Base-by-base conservation (phyloP, 1,139 yeast genomes). In the Taphrina populina region DNA sequence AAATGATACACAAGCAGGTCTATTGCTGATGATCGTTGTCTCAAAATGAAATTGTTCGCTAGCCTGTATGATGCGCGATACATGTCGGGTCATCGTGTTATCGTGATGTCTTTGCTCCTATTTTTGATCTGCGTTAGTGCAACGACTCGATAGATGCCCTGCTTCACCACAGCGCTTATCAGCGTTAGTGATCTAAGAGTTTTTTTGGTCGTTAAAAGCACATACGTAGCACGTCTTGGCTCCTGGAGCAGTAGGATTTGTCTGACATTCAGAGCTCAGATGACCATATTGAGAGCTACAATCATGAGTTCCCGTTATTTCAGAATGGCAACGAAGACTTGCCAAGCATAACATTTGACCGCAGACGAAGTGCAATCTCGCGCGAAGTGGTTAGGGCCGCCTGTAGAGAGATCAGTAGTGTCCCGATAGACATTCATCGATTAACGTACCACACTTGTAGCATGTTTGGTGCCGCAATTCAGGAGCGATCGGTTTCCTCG, bases 371-470 rank as follows among this genome's bases (percentile, higher is more conserved):
- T 43, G 19, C 47, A 43, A 29, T 43, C 47, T 13, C 32, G 29
- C 10, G 47, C 47, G 17, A 30, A 43, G 27, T 43, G 47, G 29
- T 43, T 43, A n/a, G 47, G 47, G 8, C 47, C 47, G 21, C 47
- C 47, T 43, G 17, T 7, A 17, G 19, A 26, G n/a, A 7, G 3
- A 23, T 13, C 13, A n/a, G n/a, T n/a, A n/a, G n/a, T n/a, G n/a
- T n/a, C n/a, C n/a, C n/a, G n/a, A n/a, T n/a, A n/a, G n/a, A n/a
- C n/a, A n/a, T n/a, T n/a, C n/a, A n/a, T n/a, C n/a, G n/a, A n/a
- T n/a, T n/a, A 8, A 13, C 29, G n/a, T 29, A 43, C 47, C 47
- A 30, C 47, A 43, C 15, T 43, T 43, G 37, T 43, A 43, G 17
- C 47, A 43, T 20, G 47, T 43, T 26, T 30, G 47, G 32, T 43